phyloP scores from a whole-genome alignment of 1,284 basidiomycete genomes.

The Microbotryum silenes-acaulis region DNA sequence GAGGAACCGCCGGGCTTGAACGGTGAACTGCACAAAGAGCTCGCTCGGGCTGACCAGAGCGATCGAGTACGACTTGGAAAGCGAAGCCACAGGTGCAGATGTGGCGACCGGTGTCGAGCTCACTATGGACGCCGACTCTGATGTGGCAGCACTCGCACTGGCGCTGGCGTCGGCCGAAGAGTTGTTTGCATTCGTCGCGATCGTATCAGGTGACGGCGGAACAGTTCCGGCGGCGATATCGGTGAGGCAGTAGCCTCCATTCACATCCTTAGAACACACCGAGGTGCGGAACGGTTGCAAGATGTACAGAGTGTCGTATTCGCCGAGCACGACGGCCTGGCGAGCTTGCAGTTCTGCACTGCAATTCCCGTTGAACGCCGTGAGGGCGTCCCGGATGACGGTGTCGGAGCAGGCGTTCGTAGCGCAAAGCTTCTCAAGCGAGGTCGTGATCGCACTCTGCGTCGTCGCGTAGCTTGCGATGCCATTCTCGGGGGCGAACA shows the following conservation, averaged over 20 bases:
- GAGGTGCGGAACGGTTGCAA: conserved; percentile 57
- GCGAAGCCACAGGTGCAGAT: neutral
- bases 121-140: neutral
- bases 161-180: conserved; percentile 1
- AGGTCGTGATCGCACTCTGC: conserved; percentile 43
- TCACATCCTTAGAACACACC: conserved; percentile 62
- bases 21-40: conserved; percentile 1
- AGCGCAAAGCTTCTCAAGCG: conserved; percentile 57
- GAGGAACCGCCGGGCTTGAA: conserved; percentile 10
- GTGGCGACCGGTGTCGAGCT: conserved; percentile 7
- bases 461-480: conserved; percentile 1
- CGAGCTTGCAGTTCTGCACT: conserved; percentile 55
- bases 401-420: conserved; percentile 52
- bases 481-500: conserved; percentile 47
- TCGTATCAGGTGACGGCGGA: conserved; percentile 6
- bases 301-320: conserved; percentile 72
- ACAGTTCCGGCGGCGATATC: conserved; percentile 19
- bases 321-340: conserved; percentile 39
- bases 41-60: neutral
- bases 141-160: conserved; percentile 2
- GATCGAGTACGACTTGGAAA: neutral
- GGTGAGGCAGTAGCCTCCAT: conserved; percentile 48
- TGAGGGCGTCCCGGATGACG: conserved; percentile 55
- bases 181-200: neutral
- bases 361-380: conserved; percentile 63